phyloP scores from a whole-genome alignment of 164 flowering plant species.

The Liriodendron chinense region DNA sequence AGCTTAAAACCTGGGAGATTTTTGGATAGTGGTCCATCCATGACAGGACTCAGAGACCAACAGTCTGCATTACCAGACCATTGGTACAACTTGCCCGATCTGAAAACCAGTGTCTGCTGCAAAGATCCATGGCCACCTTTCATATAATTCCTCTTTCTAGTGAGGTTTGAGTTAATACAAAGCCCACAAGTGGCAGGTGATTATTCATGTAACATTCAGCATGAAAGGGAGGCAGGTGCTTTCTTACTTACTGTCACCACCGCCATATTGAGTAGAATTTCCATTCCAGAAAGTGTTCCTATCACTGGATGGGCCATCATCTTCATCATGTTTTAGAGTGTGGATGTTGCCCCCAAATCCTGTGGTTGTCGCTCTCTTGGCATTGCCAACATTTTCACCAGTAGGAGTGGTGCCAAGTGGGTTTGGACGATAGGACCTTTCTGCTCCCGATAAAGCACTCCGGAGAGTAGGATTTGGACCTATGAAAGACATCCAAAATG shows the following conservation, averaged over 20 bases:
- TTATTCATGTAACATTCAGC: background rate
- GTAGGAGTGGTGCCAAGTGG: constrained; percentile 20
- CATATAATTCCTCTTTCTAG: background rate
- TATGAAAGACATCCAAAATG: constrained; percentile 15
- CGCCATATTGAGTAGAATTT: constrained; percentile 78
- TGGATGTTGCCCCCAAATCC: constrained; percentile 69
- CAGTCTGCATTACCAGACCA: too few species aligned
- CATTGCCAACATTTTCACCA: constrained; percentile 26
- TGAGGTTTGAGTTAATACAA: background rate
- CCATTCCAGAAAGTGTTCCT: constrained; percentile 89
- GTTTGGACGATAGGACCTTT: constrained; percentile 13
- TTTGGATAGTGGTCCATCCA: too few species aligned
- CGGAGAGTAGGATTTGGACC: constrained; percentile 44
- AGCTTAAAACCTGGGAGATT: too few species aligned
- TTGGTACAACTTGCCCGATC: too few species aligned
- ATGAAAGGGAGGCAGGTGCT: background rate
- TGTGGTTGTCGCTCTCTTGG: constrained; percentile 36
- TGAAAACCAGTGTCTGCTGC: too few species aligned
- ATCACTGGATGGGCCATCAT: constrained; percentile 44
- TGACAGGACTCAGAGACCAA: too few species aligned
- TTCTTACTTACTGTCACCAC: constrained; percentile 32
- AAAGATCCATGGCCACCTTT: too few species aligned
- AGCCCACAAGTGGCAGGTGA: background rate
- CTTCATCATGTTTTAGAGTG: constrained; percentile 67
- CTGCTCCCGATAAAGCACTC: constrained; percentile 26